phyloP scores from a whole-genome alignment of 2,329 filamentous ascomycete genomes.

The Didymella exigua region DNA sequence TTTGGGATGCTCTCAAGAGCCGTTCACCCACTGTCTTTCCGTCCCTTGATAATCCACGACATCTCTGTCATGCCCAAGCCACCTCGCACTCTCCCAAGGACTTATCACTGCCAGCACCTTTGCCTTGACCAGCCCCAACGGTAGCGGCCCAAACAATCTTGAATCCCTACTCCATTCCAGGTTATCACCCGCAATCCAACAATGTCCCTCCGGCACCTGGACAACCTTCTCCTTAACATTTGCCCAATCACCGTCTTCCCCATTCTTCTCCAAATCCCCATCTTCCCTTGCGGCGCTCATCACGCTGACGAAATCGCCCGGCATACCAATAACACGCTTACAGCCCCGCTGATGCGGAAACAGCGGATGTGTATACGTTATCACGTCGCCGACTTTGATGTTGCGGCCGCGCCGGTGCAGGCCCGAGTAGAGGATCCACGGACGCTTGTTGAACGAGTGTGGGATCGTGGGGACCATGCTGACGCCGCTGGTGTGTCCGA shows the following conservation, averaged over 20 bases:
- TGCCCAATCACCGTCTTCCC: constrained; percentile 34
- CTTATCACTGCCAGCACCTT: constrained; percentile 67
- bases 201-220: constrained; percentile 87
- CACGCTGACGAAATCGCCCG: constrained; percentile 72
- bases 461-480: constrained; percentile 88
- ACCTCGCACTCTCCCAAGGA: constrained; percentile 50
- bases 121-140: constrained; percentile 80
- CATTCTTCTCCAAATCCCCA: constrained; percentile 30
- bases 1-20: background rate
- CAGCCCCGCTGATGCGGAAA: constrained; percentile 63
- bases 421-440: constrained; percentile 35
- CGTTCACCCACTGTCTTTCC: constrained; percentile 11
- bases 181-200: constrained; percentile 91
- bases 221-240: constrained; percentile 59
- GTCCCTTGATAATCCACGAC: background rate
- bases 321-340: constrained; percentile 71
- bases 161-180: constrained; percentile 83
- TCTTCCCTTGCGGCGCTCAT: constrained; percentile 60
- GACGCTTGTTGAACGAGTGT: constrained; percentile 18
- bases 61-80: constrained; percentile 28
- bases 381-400: constrained; percentile 79
- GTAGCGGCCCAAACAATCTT: constrained; percentile 82
- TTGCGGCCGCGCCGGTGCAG: constrained; percentile 61
- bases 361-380: constrained; percentile 78
- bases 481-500: constrained; percentile 69